Evolutionary conservation across 192 early-diverging fungal species (phyloP).

Genomic region (Linnemannia elongata): DNA sequence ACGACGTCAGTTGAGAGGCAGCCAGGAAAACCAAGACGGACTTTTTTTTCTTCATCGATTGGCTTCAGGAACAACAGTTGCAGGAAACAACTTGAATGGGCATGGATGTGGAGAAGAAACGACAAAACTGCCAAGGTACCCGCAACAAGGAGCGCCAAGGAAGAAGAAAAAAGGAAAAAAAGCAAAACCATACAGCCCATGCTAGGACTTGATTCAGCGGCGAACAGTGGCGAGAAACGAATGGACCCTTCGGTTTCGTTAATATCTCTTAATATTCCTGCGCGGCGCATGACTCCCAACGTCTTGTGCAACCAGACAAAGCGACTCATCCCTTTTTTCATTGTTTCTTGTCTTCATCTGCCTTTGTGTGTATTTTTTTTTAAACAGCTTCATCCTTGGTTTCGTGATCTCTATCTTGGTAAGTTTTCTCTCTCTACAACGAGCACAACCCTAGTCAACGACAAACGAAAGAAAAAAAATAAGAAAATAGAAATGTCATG

Average conservation of each 20-base stretch:
- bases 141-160: not conserved
- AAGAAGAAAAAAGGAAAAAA: not conserved
- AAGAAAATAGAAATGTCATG: not conserved
- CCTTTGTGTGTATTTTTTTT: not conserved
- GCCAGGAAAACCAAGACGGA: not conserved
- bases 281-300: not conserved
- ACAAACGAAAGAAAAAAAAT: not conserved
- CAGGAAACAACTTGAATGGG: not conserved
- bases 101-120: not conserved
- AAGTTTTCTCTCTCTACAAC: not conserved
- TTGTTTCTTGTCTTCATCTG: not conserved
- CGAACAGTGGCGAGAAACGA: not conserved
- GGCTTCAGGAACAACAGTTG: not conserved
- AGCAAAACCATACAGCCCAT: not conserved
- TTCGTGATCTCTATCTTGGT: slow-evolving; percentile 86
- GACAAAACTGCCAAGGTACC: not conserved
- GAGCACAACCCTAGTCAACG: too few relatives aligned
- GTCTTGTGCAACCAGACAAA: not conserved
- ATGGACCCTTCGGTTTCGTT: not conserved
- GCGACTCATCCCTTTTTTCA: not conserved
- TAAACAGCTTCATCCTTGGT: slow-evolving; percentile 84
- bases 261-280: too few relatives aligned
- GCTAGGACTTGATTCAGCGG: not conserved
- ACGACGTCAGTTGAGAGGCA: not conserved
- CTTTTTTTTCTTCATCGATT: not conserved